phyloP scores from a whole-genome alignment of 345 rosid species.

The Moricandia moricandioides region DNA sequence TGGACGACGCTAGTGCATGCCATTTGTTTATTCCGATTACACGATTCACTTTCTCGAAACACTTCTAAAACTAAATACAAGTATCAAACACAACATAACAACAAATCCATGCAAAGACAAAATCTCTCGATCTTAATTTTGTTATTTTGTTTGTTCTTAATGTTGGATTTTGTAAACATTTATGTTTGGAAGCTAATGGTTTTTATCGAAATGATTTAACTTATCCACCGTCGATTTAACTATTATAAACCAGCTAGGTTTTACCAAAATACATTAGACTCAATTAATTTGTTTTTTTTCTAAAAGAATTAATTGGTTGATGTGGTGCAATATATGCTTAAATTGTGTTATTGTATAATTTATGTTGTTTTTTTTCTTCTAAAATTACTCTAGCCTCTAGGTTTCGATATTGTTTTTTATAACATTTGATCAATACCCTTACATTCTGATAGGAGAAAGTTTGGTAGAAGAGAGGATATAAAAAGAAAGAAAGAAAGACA shows the following conservation, averaged over 20 bases:
- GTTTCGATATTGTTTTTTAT: not conserved
- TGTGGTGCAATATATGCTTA: not conserved
- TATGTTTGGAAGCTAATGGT: constrained; percentile 24
- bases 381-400: not conserved
- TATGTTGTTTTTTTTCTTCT: not conserved
- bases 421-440: not conserved
- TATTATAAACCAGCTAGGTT: not conserved
- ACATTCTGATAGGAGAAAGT: not conserved
- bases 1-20: constrained; percentile 26
- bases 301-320: not conserved
- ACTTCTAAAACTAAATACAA: not conserved
- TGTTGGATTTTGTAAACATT: constrained; percentile 16
- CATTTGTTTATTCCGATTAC: constrained; percentile 16
- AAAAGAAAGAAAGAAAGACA: no score
- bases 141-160: constrained; percentile 14
- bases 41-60: constrained; percentile 2
- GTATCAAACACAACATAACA: constrained; percentile 25
- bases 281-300: not conserved
- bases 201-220: constrained; percentile 18
- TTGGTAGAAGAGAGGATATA: no score
- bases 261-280: not conserved
- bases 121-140: not conserved
- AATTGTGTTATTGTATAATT: not conserved
- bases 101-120: constrained; percentile 26
- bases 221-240: not conserved